These are phyloP conservation scores for Raphidocelis subcapitata DNA, from an alignment of 139 green algal species.

Conservation along the genomic window DNA sequence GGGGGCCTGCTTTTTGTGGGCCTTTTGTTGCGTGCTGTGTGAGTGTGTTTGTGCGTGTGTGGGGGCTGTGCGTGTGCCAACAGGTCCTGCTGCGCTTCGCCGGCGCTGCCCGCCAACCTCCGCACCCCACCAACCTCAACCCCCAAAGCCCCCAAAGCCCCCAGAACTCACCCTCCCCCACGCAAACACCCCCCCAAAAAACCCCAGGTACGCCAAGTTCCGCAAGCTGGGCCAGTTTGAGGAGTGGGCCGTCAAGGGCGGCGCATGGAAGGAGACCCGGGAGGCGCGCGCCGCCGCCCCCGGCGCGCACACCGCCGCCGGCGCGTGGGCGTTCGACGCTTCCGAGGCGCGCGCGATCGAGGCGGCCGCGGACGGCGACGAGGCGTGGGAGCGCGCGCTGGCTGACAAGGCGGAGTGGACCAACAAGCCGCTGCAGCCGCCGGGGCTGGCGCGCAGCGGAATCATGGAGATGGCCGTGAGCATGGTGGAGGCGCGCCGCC, in stretches of 20 bases:
- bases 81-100: no score
- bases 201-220: conserved; percentile 85
- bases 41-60: not conserved
- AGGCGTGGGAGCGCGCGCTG: conserved; percentile 71
- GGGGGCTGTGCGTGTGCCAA: no score
- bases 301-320: conserved; percentile 68
- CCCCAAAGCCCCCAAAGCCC: no score
- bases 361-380: conserved; percentile 70
- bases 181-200: no score
- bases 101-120: no score
- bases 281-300: conserved; percentile 45
- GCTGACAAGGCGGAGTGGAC: conserved; percentile 66
- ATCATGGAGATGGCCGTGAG: conserved; percentile 64
- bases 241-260: conserved; percentile 79
- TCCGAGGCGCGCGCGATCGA: conserved; percentile 79
- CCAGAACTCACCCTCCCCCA: no score
- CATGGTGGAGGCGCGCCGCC: conserved; percentile 56
- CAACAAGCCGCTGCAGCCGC: conserved; percentile 67
- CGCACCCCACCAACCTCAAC: no score
- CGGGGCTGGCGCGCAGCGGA: conserved; percentile 51
- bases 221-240: conserved; percentile 75
- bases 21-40: no score
- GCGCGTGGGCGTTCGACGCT: conserved; percentile 71
- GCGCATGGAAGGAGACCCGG: conserved; percentile 51
- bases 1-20: not conserved